A percentile compares a stretch with the other conserved stretches of the same genome.
phyloP scores from a whole-genome alignment of 495 filamentous ascomycete genomes.

The Massariosphaeria phaeospora region DNA sequence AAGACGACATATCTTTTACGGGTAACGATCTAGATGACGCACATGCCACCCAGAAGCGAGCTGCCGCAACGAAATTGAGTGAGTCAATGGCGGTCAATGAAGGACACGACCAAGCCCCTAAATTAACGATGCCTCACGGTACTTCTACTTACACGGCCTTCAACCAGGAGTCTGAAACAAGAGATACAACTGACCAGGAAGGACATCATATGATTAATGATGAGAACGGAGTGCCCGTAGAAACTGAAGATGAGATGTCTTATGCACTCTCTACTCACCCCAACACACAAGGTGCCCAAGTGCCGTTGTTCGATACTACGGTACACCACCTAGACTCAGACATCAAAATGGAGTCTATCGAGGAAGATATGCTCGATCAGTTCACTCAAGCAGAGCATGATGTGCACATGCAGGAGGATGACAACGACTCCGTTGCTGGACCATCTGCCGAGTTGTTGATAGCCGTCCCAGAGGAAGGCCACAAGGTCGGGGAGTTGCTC shows the following conservation, averaged over 20 bases:
- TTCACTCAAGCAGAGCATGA: neutral
- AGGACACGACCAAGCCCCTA: neutral
- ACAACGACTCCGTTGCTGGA: slow-evolving; percentile 9
- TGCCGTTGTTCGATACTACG: neutral
- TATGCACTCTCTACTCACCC: neutral
- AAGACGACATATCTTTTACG: too few species aligned
- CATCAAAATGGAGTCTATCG: slow-evolving; percentile 27
- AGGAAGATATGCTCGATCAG: slow-evolving; percentile 1
- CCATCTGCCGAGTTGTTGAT: slow-evolving; percentile 7
- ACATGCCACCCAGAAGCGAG: too few species aligned
- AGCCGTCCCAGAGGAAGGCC: slow-evolving; percentile 11
- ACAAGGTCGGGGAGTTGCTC: slow-evolving; percentile 15
- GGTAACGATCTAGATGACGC: too few species aligned
- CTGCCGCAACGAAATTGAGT: too few species aligned
- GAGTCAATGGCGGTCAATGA: neutral
- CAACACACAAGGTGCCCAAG: neutral
- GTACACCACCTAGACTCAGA: slow-evolving; percentile 1
- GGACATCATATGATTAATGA: neutral
- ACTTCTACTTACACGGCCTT: neutral
- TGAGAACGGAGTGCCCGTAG: neutral
- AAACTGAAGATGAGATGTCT: neutral
- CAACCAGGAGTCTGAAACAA: neutral
- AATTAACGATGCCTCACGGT: too few species aligned
- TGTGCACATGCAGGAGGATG: neutral
- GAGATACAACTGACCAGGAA: neutral